Conservation (phyloP, 371 early-diverging fungal genomes). For the Entomophthora muscae region DNA sequence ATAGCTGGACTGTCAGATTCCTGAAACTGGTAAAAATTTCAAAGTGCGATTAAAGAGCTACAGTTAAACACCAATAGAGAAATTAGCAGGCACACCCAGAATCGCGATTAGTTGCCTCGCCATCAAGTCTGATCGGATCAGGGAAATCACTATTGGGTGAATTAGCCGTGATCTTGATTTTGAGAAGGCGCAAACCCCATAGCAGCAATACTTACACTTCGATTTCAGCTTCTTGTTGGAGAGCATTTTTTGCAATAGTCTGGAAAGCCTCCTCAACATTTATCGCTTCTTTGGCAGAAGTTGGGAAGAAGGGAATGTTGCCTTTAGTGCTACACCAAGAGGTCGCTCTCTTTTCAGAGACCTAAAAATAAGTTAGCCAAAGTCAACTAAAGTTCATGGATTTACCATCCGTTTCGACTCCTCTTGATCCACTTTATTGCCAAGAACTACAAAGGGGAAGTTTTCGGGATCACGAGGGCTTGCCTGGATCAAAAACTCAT, state of each 20-base stretch:
- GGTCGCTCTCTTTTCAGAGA: slow-evolving; percentile 85
- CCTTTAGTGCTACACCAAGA: slow-evolving; percentile 93
- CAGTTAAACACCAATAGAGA: neutral
- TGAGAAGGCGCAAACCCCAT: neutral
- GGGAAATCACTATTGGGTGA: slow-evolving; percentile 80
- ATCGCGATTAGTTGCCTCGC: slow-evolving; percentile 35
- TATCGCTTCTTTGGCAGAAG: slow-evolving; percentile 90
- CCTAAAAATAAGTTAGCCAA: slow-evolving; percentile 54
- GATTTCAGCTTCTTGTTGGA: slow-evolving; percentile 80
- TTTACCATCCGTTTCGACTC: slow-evolving; percentile 61
- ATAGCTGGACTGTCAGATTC: neutral
- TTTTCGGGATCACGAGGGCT: slow-evolving; percentile 87
- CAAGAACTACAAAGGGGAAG: slow-evolving; percentile 94
- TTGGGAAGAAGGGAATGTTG: slow-evolving; percentile 92
- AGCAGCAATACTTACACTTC: slow-evolving; percentile 37
- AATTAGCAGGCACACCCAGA: slow-evolving; percentile 41
- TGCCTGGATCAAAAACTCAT: slow-evolving; percentile 91
- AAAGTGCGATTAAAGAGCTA: neutral
- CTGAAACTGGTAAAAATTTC: neutral
- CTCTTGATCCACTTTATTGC: slow-evolving; percentile 96
- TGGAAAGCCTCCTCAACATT: slow-evolving; percentile 94
- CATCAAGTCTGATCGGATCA: slow-evolving; percentile 79
- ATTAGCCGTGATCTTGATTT: neutral
- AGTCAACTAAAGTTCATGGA: slow-evolving; percentile 22
- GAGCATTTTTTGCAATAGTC: slow-evolving; percentile 83